These are phyloP conservation scores for Rhodotorula sp. DNA, from an alignment of 1,284 basidiomycete species.

Conservation along the genomic window DNA sequence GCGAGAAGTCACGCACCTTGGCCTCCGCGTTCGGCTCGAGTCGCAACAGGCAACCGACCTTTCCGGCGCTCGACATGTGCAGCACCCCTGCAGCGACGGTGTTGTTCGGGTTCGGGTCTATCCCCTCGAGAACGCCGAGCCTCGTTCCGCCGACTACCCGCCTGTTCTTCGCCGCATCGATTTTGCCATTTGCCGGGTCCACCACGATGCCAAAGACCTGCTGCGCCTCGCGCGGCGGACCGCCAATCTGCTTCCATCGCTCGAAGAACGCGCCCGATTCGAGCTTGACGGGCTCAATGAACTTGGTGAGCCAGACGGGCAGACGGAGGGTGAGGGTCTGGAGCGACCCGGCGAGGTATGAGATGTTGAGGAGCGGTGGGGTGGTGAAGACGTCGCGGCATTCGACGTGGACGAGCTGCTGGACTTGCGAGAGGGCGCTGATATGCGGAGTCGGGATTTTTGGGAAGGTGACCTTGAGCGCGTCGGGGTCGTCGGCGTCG, in stretches of 20 bases:
- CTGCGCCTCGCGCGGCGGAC: constrained; percentile 87
- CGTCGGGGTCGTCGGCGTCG: constrained; percentile 67
- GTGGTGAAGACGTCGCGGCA: constrained; percentile 81
- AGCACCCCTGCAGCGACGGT: constrained; percentile 88
- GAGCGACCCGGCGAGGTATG: constrained; percentile 87
- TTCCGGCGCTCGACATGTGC: constrained; percentile 79
- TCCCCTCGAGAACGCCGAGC: constrained; percentile 67
- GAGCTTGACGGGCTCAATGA: constrained; percentile 87
- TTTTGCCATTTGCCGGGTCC: constrained; percentile 56
- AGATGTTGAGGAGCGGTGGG: constrained; percentile 79
- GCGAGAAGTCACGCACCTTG: constrained; percentile 59
- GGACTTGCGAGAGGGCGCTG: constrained; percentile 77
- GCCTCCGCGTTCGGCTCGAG: constrained; percentile 93
- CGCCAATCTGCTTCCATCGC: constrained; percentile 95
- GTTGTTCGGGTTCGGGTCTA: constrained; percentile 64
- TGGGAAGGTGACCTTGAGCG: constrained; percentile 74
- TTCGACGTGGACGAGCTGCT: constrained; percentile 89
- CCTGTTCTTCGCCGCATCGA: constrained; percentile 70
- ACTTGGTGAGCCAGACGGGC: constrained; percentile 84
- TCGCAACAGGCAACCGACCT: constrained; percentile 89
- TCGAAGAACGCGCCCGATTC: constrained; percentile 87
- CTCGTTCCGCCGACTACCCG: constrained; percentile 74
- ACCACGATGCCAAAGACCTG: constrained; percentile 78
- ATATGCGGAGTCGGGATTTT: constrained; percentile 81
- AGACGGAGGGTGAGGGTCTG: constrained; percentile 80